Evolutionary conservation across 2,329 filamentous ascomycete species (phyloP), one percentile per base, ranked within the genome.

Genomic region (Cadophora gregata): DNA sequence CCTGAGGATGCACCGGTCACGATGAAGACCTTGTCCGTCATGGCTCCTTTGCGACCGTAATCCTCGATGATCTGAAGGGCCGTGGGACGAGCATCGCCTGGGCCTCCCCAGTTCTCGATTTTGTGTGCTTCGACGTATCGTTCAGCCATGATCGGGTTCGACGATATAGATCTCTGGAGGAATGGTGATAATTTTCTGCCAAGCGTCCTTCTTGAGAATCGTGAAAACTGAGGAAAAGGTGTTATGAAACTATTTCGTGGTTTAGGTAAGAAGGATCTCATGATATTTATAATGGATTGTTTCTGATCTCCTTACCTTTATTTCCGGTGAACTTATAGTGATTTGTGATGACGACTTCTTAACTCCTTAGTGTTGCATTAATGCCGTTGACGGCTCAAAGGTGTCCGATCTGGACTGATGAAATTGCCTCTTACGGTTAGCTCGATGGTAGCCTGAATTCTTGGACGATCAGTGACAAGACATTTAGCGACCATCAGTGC

Each of bases 11-110:
- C 72, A 19, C 79, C 79, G 7, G 79, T 80, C 38, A 81, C 73
- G 48, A 80, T 65, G 50, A 79, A 72, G 42, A 77, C 74, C 71
- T 79, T 80, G 66, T 77, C 78, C 79, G 82, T 70, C 84, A 79
- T 63, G 61, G 71, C 74, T 24, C 65, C 69, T 21, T 64, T 58
- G 19, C 75, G 67, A 5, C 53, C 67, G 50, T 71, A 8, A 71
- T 74, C 36, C 31, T 66, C 56, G 62, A 80, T 66, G 60, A 79
- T 77, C 62, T 79, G 75, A 1, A 77, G 48, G 1, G 77, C 77
- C 0, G 77, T 79, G 2, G 77, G 77, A 7, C 78, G 74, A 16
- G 74, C 69, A 60, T 79, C 78, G 1, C 76, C 76, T 1, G 75
- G 71, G 1, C 77, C 77, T 16, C 31, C n/a, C 3, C 55, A 10